These are phyloP conservation scores for Neofusicoccum laricinum DNA, from an alignment of 2,329 filamentous ascomycete genomes.

Conservation along the genomic window DNA sequence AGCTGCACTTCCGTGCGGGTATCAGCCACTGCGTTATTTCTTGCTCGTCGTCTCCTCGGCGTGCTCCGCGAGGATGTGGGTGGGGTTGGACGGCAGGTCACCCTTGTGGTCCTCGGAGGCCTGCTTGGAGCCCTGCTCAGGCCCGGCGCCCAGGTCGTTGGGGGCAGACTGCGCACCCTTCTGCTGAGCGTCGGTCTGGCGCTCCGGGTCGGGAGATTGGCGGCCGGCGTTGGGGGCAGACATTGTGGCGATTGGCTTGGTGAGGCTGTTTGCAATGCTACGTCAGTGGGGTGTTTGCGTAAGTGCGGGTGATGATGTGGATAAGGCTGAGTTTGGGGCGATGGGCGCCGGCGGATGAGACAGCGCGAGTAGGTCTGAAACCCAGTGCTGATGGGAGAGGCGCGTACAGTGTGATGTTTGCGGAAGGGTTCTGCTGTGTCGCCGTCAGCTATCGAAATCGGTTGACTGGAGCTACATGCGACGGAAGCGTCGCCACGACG, in stretches of 20 bases:
- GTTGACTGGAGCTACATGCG: background rate
- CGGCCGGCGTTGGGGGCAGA: constrained; percentile 64
- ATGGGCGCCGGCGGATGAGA: background rate
- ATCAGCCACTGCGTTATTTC: constrained; percentile 21
- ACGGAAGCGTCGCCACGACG: too few relatives aligned
- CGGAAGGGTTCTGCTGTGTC: background rate
- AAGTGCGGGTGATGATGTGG: background rate
- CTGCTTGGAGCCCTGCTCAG: constrained; percentile 47
- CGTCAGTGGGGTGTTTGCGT: background rate
- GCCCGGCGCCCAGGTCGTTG: constrained; percentile 48
- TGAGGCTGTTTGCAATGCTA: constrained; percentile 16
- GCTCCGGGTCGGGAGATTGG: constrained; percentile 74
- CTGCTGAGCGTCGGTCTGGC: constrained; percentile 63
- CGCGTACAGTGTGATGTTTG: constrained; percentile 1
- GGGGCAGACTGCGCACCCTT: constrained; percentile 58
- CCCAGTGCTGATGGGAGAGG: background rate
- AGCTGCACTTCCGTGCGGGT: background rate
- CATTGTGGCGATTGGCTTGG: constrained; percentile 51
- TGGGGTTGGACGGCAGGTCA: constrained; percentile 62
- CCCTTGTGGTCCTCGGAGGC: constrained; percentile 50
- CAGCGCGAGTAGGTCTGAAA: background rate
- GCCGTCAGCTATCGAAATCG: background rate
- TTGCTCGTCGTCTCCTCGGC: constrained; percentile 62
- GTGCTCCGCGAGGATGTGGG: constrained; percentile 59
- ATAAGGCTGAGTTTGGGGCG: background rate